Conservation (phyloP, 352 stramenopile genomes). For the Albugo candida region DNA sequence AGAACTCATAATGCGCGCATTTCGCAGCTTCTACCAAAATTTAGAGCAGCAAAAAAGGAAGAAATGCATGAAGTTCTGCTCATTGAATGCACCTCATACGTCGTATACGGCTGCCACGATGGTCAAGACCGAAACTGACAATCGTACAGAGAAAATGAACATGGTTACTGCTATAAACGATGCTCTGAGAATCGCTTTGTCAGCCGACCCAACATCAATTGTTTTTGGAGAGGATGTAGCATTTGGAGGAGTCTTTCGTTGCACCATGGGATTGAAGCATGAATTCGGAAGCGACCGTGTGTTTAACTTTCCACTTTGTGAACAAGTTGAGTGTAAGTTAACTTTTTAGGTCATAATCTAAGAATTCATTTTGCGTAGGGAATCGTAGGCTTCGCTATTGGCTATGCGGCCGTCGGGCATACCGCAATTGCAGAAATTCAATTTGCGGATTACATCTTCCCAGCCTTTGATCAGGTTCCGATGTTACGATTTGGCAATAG, state of each 20-base stretch:
- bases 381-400: slow-evolving; percentile 92
- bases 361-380: slow-evolving; percentile 8
- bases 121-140: neutral
- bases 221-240: slow-evolving; percentile 97
- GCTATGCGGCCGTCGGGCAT: slow-evolving; percentile 89
- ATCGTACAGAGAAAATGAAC: slow-evolving; percentile 63
- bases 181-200: slow-evolving; percentile 75
- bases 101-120: too few species aligned
- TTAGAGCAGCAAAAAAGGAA: too few species aligned
- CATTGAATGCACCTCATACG: too few species aligned
- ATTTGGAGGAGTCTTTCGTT: slow-evolving; percentile 97
- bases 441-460: slow-evolving; percentile 97
- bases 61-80: too few species aligned
- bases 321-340: slow-evolving; percentile 45
- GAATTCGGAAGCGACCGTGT: slow-evolving; percentile 88
- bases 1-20: too few species aligned
- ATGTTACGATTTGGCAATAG: slow-evolving; percentile 3
- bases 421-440: slow-evolving; percentile 97
- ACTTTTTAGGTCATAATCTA: neutral
- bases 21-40: too few species aligned
- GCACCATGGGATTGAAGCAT: slow-evolving; percentile 84
- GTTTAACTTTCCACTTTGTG: slow-evolving; percentile 93
- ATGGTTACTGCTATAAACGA: slow-evolving; percentile 87
- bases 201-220: slow-evolving; percentile 78
- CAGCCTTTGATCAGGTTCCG: slow-evolving; percentile 78